Evolutionary conservation across 192 early-diverging fungal genomes (phyloP), one percentile per base, ranked within the genome.

Genomic region (Coemansia sp.): DNA sequence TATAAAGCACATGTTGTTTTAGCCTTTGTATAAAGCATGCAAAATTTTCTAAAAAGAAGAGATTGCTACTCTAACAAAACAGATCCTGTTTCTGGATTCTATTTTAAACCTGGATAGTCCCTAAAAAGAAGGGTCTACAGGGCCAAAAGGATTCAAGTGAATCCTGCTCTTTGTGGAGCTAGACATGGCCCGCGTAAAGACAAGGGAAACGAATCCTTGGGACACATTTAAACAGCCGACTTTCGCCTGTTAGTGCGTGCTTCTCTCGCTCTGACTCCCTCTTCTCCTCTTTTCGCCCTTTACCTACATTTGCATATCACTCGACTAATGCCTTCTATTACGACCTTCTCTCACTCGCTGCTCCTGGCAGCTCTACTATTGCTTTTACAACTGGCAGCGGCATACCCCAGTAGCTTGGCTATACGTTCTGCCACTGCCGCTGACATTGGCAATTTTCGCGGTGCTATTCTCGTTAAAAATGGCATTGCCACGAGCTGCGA

Each of bases 391-490:
- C 30, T 15, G 30, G 20, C 50, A 20, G 53, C 16, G 6, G 10
- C 35, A 11, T 29, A 27, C 22, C 35, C 49, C 37, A 4, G 11
- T 3, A 29, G 41, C 15, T 10, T 75, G 9, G 12, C 49, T 30
- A 58, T 24, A 24, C 66, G 76, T 6, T 50, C 61, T 1, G 66
- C 65, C 2, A 50, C 29, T 5, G 56, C 59, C 0, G 40, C 64
- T 0, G 73, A 69, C 62, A 43, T 79, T 6, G 15, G 45, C 6
- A 44, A 66, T 22, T 70, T 67, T 41, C 71, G 70, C 10, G 76
- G 76, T 2, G 76, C 76, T 10, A 61, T 70, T 3, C 50, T 75
- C 20, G 67, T 75, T 15, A 75, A 69, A 27, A 75, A 75, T 34
- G 73, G 73, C 38, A 61, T 59, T 3, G 53, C 56, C 6, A 76